Percentiles rank a stretch among this genome's conserved stretches.
phyloP scores from a whole-genome alignment of 2,329 filamentous ascomycete species.

The Monilinia aucupariae region DNA sequence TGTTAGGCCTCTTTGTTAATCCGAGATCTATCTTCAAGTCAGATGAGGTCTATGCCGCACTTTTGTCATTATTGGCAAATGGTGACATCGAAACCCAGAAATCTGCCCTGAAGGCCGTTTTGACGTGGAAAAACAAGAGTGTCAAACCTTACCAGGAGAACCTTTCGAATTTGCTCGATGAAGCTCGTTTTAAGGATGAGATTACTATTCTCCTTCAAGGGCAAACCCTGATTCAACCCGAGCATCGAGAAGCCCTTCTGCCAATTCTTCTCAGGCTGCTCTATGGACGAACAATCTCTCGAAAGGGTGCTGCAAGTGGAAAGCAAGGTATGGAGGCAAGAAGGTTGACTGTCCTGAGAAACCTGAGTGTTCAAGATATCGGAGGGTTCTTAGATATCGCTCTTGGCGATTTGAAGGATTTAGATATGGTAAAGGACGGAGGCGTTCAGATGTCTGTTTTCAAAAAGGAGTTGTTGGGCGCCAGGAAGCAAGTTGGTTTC shows the following conservation, averaged over 20 bases:
- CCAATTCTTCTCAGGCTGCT: conserved; percentile 81
- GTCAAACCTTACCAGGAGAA: conserved; percentile 79
- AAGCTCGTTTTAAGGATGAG: conserved; percentile 87
- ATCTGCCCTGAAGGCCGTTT: conserved; percentile 72
- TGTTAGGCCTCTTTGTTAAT: conserved; percentile 83
- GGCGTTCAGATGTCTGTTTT: conserved; percentile 42
- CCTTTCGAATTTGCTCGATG: conserved; percentile 79
- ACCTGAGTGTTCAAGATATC: conserved; percentile 68
- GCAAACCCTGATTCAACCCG: conserved; percentile 64
- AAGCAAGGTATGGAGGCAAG: conserved; percentile 77
- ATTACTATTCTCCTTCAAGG: conserved; percentile 81
- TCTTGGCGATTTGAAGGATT: conserved; percentile 60
- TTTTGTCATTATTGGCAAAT: conserved; percentile 73
- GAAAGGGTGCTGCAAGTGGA: conserved; percentile 69
- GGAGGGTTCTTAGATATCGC: conserved; percentile 79
- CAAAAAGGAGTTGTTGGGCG: conserved; percentile 53
- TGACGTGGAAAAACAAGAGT: conserved; percentile 80
- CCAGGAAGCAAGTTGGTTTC: conserved; percentile 82
- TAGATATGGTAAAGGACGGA: conserved; percentile 49
- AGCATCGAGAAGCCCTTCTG: conserved; percentile 70
- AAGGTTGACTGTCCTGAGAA: conserved; percentile 73
- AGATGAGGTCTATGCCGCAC: conserved; percentile 66
- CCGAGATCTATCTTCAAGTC: conserved; percentile 77
- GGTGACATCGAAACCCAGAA: conserved; percentile 89
- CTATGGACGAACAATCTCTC: conserved; percentile 83